Evolutionary conservation across 306 rosid genomes (phyloP), one percentile per base, ranked within the genome.

Genomic region (Myrica gale): DNA sequence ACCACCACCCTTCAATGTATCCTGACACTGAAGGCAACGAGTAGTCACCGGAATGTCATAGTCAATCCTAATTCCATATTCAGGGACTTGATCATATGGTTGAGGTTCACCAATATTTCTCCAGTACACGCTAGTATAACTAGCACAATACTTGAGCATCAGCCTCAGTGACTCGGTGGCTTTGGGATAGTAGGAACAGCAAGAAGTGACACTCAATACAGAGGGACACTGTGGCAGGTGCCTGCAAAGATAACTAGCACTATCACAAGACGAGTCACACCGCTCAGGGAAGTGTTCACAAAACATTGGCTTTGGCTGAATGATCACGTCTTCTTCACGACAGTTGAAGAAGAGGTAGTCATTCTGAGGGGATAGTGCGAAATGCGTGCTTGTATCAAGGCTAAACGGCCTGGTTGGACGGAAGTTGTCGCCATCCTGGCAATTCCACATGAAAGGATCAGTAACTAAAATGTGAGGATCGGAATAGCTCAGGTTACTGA

Each of bases 321-420:
- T 83, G 66, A 92, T 85, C 13, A 95, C 97, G 19, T 80, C 23
- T 5, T 86, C 81, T 47, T 88, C 86, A 58, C 97, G 92, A 71
- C 98, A 95, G 66, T 95, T 95, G 75, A 95, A 92, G 90, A 95
- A 95, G 32, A 95, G 88, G 81, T 92, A 95, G 62, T 95, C 93
- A 68, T 95, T 95, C 55, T 87, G 90, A 3, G 85, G 71, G 1
- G 98, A 95, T 4, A 95, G 87, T 6, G 92, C 81, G 61, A 95
- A 80, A 55, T 87, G 91, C 1, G 89, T 92, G 77, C 87, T 87
- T 0, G 91, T 85, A 85, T 95, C 98, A 54, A 95, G 86, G 50
- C 91, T 87, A 70, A 95, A 90, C 3, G 98, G 91, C 17, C 90
- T 82, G 0, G 97, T 88, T 15, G 88, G 90, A 0, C 98, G 90